phyloP scores from a whole-genome alignment of 78 protist species.

The Dictyostelium discoideum region dicty_2.7 NC_007090.3:3998501-3999000 shows the following conservation, averaged over 20 bases:
- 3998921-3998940: conserved; percentile 10
- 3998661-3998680: conserved; percentile 39
- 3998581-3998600: conserved; percentile 44
- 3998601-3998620: conserved; percentile 50
- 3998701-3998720: conserved; percentile 25
- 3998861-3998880: background rate
- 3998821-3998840: background rate
- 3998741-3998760: background rate
- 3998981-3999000: background rate
- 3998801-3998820: background rate
- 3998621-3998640: conserved; percentile 38
- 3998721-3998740: conserved; percentile 19
- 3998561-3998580: background rate
- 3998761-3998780: background rate
- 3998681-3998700: conserved; percentile 49
- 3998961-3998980: background rate
- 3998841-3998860: background rate
- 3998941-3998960: background rate
- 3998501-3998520: conserved; percentile 57
- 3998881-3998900: background rate
- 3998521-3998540: conserved; percentile 34
- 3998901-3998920: conserved; percentile 18
- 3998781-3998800: background rate
- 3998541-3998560: background rate
- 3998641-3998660: conserved; percentile 28